phyloP scores from a whole-genome alignment of 2,329 filamentous ascomycete species.

The Ophiocordyceps camponoti-saundersi region DNA sequence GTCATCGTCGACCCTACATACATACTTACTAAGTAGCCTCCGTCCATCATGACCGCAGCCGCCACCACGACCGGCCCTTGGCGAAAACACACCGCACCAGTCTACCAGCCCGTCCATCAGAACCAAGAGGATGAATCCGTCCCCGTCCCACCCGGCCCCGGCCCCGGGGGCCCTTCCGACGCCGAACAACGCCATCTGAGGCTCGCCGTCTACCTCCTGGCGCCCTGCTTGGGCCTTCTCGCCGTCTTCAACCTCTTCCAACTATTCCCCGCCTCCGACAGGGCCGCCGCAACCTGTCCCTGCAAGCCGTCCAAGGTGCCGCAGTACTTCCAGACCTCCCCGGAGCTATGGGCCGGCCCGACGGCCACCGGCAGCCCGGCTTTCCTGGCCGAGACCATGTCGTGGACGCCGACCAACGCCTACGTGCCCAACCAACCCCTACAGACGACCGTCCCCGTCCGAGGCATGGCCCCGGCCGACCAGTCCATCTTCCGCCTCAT shows the following conservation, averaged over 20 bases:
- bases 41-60: too few species aligned
- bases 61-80: too few species aligned
- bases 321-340: constrained; percentile 46
- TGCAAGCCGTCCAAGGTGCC: constrained; percentile 27
- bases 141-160: neutral
- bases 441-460: constrained; percentile 52
- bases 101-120: constrained; percentile 17
- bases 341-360: constrained; percentile 44
- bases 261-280: constrained; percentile 13
- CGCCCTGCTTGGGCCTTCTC: constrained; percentile 17
- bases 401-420: constrained; percentile 44
- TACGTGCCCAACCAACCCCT: constrained; percentile 55
- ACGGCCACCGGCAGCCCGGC: constrained; percentile 53
- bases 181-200: constrained; percentile 11
- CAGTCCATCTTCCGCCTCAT: constrained; percentile 55
- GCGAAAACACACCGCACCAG: too few species aligned
- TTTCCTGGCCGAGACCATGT: constrained; percentile 55
- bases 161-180: constrained; percentile 4
- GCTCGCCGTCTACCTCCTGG: constrained; percentile 13
- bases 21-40: too few species aligned
- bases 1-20: too few species aligned
- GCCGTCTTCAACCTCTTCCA: constrained; percentile 19
- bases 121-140: constrained; percentile 12
- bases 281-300: constrained; percentile 12
- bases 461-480: constrained; percentile 36